phyloP scores from a whole-genome alignment of 495 filamentous ascomycete species.

The Penicillium silybi region DNA sequence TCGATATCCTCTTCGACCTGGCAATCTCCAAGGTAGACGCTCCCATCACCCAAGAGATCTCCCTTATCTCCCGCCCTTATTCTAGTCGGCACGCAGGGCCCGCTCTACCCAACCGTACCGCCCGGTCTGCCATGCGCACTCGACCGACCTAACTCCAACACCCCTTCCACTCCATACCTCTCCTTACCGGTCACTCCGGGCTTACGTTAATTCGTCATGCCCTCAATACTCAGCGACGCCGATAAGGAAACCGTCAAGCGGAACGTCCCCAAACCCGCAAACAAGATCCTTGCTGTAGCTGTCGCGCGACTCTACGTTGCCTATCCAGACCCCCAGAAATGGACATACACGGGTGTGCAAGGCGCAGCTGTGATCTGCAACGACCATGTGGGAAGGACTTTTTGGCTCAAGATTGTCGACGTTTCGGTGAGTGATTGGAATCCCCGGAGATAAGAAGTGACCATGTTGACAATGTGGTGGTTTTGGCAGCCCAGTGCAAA shows the following conservation, averaged over 20 bases:
- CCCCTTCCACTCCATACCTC: conserved; percentile 4
- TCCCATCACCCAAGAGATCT: not conserved
- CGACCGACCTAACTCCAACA: conserved; percentile 10
- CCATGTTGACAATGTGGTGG: conserved; percentile 17
- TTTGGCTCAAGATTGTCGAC: conserved; percentile 96
- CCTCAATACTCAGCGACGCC: conserved; percentile 80
- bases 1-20: not conserved
- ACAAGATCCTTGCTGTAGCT: conserved; percentile 93
- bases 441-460: not conserved
- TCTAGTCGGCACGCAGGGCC: conserved; percentile 16
- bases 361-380: conserved; percentile 92
- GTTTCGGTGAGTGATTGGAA: conserved; percentile 66
- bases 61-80: conserved; percentile 1
- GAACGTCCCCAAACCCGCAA: conserved; percentile 81
- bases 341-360: conserved; percentile 91
- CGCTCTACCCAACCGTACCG: conserved; percentile 10
- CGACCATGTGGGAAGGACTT: conserved; percentile 89
- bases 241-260: conserved; percentile 93
- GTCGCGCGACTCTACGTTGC: conserved; percentile 93
- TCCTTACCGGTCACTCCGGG: conserved; percentile 1
- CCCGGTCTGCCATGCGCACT: conserved; percentile 33
- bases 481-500: conserved; percentile 61
- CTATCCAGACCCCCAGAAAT: conserved; percentile 79
- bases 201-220: conserved; percentile 53
- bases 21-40: not conserved